A percentile compares a stretch with the other conserved stretches of the same genome.
These are phyloP conservation scores for Gillenia trifoliata DNA, from an alignment of 306 rosid species.

Conservation along the genomic window DNA sequence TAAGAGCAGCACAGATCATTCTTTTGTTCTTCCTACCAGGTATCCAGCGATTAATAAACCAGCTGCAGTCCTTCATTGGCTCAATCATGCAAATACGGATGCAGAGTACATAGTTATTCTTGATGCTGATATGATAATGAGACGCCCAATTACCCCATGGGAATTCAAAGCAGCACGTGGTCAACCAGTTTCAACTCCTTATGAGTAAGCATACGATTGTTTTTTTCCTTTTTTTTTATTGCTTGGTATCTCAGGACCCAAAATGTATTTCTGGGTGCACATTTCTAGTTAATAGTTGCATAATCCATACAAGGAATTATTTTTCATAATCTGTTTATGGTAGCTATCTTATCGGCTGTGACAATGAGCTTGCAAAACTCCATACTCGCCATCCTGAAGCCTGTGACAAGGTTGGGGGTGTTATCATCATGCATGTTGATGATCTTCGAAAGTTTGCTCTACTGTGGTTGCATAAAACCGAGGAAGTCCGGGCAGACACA, in stretches of 20 bases:
- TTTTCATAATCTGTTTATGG: constrained; percentile 18
- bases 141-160: constrained; percentile 98
- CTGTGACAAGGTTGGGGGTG: constrained; percentile 98
- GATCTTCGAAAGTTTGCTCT: constrained; percentile 83
- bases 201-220: constrained; percentile 60
- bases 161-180: constrained; percentile 93
- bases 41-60: constrained; percentile 99
- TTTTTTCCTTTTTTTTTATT: not conserved
- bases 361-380: constrained; percentile 84
- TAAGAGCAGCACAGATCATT: not conserved
- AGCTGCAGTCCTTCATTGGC: constrained; percentile 99
- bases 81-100: constrained; percentile 72
- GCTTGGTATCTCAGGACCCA: not conserved
- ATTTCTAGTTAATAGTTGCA: constrained; percentile 4
- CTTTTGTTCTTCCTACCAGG: constrained; percentile 45
- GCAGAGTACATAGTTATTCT: constrained; percentile 96
- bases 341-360: constrained; percentile 95
- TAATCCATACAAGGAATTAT: not conserved
- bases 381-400: constrained; percentile 96
- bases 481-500: constrained; percentile 95
- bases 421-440: constrained; percentile 92
- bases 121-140: constrained; percentile 97
- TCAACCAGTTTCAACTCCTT: constrained; percentile 94
- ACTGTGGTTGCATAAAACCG: constrained; percentile 93
- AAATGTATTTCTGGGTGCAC: not conserved